Evolutionary conservation across 2,329 filamentous ascomycete genomes (phyloP), one percentile per base, ranked within the genome.

Genomic region (Dryadomyces sulphureus): DNA sequence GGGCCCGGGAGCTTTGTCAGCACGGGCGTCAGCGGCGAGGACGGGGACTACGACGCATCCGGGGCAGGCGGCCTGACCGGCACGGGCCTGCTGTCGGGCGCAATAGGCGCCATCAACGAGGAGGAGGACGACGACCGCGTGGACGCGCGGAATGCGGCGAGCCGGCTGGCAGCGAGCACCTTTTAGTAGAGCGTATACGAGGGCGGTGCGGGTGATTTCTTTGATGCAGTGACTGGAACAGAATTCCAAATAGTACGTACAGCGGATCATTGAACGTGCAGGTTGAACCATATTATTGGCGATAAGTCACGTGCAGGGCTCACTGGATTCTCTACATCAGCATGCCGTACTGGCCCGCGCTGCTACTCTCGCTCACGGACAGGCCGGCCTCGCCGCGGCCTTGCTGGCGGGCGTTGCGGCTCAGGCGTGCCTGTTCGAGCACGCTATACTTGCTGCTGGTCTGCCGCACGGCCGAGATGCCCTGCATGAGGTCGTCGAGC

Each of bases 71-170:
- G 14, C 16, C 9, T n/a, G 6, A 30, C 24, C n/a, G 17, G 16
- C n/a, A 54, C 55, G n/a, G 47, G 49, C 19, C 49, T 54, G 21
- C 54, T 53, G 19, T 48, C 54, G 21, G 72, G 71, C 51, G 60
- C 85, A 54, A 68, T 71, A 48, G 75, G 76, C 20, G 62, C 84
- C 42, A 51, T 47, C 35, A 69, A 73, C 50, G 84, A 90, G 57
- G 86, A 93, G 57, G 90, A 88, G 53, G 84, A 95, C 56, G 88
- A 94, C 57, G 92, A 98, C 63, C 76, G 89, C 46, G 79, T 98
- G 49, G 92, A 98, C 72, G 92, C 92, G 38, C 79, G 85, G 62
- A 98, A 96, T 65, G 92, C 92, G 45, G 92, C 92, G 32, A 94
- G 86, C 65, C 77, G 92, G 59, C 69, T 98, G 66, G 92, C 90